phyloP scores from a whole-genome alignment of 306 rosid species.

The Boehmeria nivea region DNA sequence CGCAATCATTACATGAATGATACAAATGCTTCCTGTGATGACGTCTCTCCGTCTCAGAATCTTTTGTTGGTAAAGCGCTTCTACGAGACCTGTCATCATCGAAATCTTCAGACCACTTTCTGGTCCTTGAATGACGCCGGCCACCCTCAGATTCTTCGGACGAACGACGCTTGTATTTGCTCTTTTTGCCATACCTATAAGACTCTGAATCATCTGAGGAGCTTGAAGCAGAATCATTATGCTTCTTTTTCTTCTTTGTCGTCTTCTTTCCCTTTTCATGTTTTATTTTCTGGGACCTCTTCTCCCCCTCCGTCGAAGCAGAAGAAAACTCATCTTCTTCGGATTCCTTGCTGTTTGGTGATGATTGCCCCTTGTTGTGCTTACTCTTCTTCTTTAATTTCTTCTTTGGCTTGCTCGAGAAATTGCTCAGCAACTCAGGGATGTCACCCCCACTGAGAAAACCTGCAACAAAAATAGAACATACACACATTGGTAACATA shows the following conservation, averaged over 20 bases:
- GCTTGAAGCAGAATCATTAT: slow-evolving; percentile 38
- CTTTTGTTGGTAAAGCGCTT: slow-evolving; percentile 5
- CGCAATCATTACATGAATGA: too few relatives aligned
- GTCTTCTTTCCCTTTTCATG: slow-evolving; percentile 38
- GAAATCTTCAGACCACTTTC: slow-evolving; percentile 22
- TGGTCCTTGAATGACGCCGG: slow-evolving; percentile 12
- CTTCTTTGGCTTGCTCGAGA: slow-evolving; percentile 60
- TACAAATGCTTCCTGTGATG: too few relatives aligned
- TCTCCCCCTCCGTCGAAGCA: slow-evolving; percentile 39
- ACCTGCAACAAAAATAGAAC: slow-evolving; percentile 36
- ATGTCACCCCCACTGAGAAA: slow-evolving; percentile 61
- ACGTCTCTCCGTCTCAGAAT: too few relatives aligned
- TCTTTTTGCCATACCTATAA: slow-evolving; percentile 31
- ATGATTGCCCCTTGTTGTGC: slow-evolving; percentile 34
- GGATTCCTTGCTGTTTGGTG: too few relatives aligned
- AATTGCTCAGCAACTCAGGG: slow-evolving; percentile 62
- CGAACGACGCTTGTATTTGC: slow-evolving; percentile 21
- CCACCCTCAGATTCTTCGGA: slow-evolving; percentile 17
- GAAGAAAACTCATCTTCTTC: slow-evolving; percentile 36
- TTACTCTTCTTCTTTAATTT: slow-evolving; percentile 50
- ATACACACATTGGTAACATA: slow-evolving; percentile 4
- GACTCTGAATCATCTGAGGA: slow-evolving; percentile 44
- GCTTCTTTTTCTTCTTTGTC: slow-evolving; percentile 40
- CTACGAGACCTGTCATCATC: slow-evolving; percentile 19
- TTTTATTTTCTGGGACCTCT: slow-evolving; percentile 30